Conservation (phyloP, 2,329 filamentous ascomycete genomes). For the Aspergillus vadensis region DNA sequence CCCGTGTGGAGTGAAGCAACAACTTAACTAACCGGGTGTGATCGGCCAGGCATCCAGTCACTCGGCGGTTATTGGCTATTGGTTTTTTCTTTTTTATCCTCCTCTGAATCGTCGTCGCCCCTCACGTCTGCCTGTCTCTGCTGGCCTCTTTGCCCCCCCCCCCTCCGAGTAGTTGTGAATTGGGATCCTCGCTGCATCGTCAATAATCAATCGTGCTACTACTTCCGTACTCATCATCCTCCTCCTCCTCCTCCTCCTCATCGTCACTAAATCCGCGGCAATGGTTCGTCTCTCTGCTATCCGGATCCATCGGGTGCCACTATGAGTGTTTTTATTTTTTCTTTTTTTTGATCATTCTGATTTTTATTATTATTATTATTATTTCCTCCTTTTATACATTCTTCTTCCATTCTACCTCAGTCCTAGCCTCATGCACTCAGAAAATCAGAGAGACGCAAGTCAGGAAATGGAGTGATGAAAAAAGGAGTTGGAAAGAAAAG, state of each 20-base stretch:
- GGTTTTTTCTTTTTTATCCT: neutral
- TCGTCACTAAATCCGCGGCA: neutral
- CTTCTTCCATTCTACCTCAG: too few relatives aligned
- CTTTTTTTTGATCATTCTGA: too few relatives aligned
- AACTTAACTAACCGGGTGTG: neutral
- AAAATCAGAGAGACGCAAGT: neutral
- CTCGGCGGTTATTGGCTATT: neutral
- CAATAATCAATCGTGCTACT: neutral
- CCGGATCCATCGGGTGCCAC: neutral
- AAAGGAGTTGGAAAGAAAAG: neutral
- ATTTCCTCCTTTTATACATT: too few relatives aligned
- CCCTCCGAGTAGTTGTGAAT: neutral
- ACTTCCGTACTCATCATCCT: too few relatives aligned
- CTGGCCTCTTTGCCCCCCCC: too few relatives aligned
- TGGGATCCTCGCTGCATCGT: neutral
- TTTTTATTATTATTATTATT: too few relatives aligned
- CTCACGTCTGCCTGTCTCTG: neutral
- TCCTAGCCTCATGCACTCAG: neutral
- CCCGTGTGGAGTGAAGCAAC: constrained; percentile 11
- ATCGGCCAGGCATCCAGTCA: neutral
- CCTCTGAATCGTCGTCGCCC: neutral
- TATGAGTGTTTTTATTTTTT: neutral
- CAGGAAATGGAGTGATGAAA: neutral
- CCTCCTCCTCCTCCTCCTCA: neutral
- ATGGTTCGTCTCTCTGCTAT: neutral